A percentile compares a stretch with the other conserved stretches of the same genome.
Conservation (phyloP, 2,329 filamentous ascomycete genomes). For the Boeremia exigua region DNA sequence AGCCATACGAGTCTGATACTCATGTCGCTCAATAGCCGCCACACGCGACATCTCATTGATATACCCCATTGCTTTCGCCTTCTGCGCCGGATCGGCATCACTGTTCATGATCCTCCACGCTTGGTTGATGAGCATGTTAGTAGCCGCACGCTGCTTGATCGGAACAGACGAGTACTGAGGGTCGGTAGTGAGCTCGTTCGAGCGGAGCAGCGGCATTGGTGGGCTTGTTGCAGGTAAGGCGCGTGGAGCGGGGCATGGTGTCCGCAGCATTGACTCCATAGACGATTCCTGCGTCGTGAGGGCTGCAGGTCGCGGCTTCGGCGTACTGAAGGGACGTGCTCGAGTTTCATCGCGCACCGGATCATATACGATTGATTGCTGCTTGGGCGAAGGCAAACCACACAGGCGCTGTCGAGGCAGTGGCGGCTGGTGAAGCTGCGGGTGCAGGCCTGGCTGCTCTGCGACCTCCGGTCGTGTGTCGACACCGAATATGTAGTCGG, state of each 20-base stretch:
- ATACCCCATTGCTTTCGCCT: not conserved
- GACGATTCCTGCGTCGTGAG: not conserved
- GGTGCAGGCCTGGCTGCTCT: slow-evolving; percentile 26
- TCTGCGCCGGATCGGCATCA: not conserved
- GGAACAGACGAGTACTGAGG: not conserved
- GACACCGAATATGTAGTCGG: slow-evolving; percentile 27
- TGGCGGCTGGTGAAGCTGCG: slow-evolving; percentile 12
- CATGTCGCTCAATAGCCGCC: not conserved
- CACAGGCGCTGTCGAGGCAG: slow-evolving; percentile 2
- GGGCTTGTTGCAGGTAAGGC: not conserved
- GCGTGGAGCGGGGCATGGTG: slow-evolving; percentile 1
- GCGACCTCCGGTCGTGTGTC: slow-evolving; percentile 18
- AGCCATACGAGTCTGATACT: not conserved
- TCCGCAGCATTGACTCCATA: not conserved
- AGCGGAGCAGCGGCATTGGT: not conserved
- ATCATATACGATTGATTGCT: not conserved
- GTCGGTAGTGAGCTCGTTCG: slow-evolving; percentile 1
- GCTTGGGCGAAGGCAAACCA: not conserved
- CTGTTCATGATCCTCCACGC: slow-evolving; percentile 3
- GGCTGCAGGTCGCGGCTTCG: not conserved
- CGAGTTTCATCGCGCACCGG: not conserved
- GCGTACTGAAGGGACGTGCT: not conserved
- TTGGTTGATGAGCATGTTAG: not conserved
- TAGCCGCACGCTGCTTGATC: not conserved
- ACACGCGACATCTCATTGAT: not conserved